phyloP scores from a whole-genome alignment of 1,284 basidiomycete genomes.

The Cryptococcus sp. region DNA sequence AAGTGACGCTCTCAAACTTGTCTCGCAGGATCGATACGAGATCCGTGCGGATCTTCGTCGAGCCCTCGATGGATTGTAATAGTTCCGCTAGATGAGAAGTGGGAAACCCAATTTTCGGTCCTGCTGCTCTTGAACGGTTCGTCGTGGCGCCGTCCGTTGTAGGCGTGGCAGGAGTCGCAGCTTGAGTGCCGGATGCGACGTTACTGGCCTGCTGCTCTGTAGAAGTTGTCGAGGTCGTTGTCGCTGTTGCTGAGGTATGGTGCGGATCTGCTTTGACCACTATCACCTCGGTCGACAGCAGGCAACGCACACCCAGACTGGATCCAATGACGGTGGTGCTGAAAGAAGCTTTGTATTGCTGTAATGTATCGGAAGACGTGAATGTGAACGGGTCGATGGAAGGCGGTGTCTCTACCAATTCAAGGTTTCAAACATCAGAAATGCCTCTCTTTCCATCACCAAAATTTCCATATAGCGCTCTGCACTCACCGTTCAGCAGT shows the following conservation, averaged over 20 bases:
- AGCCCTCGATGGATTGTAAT: slow-evolving; percentile 41
- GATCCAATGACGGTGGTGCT: slow-evolving; percentile 35
- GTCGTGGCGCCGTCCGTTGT: neutral
- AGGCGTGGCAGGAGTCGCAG: neutral
- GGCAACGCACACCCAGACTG: slow-evolving; percentile 30
- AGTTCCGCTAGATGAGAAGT: slow-evolving; percentile 39
- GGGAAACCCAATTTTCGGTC: slow-evolving; percentile 45
- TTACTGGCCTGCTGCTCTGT: slow-evolving; percentile 3
- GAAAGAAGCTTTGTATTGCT: slow-evolving; percentile 34
- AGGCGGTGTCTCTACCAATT: slow-evolving; percentile 40
- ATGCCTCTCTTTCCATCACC: neutral
- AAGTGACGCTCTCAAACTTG: slow-evolving; percentile 40
- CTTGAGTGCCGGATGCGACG: slow-evolving; percentile 1
- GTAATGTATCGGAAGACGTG: slow-evolving; percentile 29
- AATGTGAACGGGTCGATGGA: slow-evolving; percentile 50
- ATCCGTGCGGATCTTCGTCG: slow-evolving; percentile 38
- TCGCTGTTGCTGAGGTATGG: slow-evolving; percentile 4
- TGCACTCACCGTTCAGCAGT: slow-evolving; percentile 47
- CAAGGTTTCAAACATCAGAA: slow-evolving; percentile 4
- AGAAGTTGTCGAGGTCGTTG: slow-evolving; percentile 1
- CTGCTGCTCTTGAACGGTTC: slow-evolving; percentile 12
- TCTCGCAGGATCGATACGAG: slow-evolving; percentile 40
- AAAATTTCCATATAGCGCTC: too few relatives aligned
- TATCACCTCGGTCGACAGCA: slow-evolving; percentile 30
- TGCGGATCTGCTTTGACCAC: neutral